phyloP scores from a whole-genome alignment of 129 eudicot species.

The Centrapalus pauciflorus region DNA sequence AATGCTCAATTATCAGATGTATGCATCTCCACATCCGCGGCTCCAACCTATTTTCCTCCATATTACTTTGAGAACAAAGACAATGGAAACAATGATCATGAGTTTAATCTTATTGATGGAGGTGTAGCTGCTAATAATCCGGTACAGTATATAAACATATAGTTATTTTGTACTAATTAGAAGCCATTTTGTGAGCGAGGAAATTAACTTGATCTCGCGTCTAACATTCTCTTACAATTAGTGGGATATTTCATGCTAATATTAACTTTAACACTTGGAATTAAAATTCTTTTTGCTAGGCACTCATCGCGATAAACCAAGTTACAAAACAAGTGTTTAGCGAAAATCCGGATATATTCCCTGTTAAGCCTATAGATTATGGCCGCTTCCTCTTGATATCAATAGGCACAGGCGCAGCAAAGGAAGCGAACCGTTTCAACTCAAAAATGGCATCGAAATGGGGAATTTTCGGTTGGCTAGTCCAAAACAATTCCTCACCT shows the following conservation, averaged over 20 bases:
- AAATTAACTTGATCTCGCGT: too few relatives aligned
- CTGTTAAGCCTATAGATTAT: slow-evolving; percentile 41
- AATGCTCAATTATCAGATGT: slow-evolving; percentile 51
- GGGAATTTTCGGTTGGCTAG: slow-evolving; percentile 53
- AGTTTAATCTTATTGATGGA: slow-evolving; percentile 64
- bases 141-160: slow-evolving; percentile 27
- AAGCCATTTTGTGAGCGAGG: too few relatives aligned
- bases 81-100: slow-evolving; percentile 32
- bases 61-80: slow-evolving; percentile 34
- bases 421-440: slow-evolving; percentile 25
- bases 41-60: slow-evolving; percentile 69
- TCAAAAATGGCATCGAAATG: slow-evolving; percentile 45
- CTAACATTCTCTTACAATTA: too few relatives aligned
- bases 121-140: slow-evolving; percentile 76
- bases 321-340: slow-evolving; percentile 37
- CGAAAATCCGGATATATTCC: slow-evolving; percentile 33
- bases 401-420: slow-evolving; percentile 48
- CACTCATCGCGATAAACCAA: slow-evolving; percentile 50
- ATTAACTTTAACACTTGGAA: too few relatives aligned
- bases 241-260: too few relatives aligned
- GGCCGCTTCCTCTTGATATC: slow-evolving; percentile 46
- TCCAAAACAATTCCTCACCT: slow-evolving; percentile 36
- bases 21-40: slow-evolving; percentile 68
- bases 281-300: slow-evolving; percentile 16
- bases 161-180: too few relatives aligned